Evolutionary conservation across 2,329 filamentous ascomycete species (phyloP).

Genomic region (Alternaria sp.): DNA sequence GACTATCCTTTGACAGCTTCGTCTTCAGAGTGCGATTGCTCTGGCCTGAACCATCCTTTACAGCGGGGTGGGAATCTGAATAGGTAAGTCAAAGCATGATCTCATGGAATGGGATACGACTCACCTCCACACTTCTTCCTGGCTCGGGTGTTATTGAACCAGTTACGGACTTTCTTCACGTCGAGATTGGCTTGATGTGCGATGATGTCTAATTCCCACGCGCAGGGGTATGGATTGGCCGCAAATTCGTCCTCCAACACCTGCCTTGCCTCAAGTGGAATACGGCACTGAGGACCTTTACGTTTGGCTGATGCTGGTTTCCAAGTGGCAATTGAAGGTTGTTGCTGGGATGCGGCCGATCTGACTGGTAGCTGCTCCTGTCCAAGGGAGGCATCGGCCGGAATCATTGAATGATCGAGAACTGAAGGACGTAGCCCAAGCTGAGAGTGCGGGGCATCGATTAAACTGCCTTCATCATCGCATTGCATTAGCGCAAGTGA

Average conservation of each 20-base stretch:
- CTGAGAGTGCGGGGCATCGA: neutral
- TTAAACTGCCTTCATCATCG: neutral
- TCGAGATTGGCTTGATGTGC: conserved; percentile 46
- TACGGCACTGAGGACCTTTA: conserved; percentile 39
- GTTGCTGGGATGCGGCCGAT: conserved; percentile 13
- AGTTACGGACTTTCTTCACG: conserved; percentile 43
- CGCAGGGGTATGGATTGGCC: conserved; percentile 43
- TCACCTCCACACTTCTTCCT: conserved; percentile 39
- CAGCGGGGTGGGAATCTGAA: conserved; percentile 11
- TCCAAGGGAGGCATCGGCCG: neutral
- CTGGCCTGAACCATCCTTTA: conserved; percentile 6
- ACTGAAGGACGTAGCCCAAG: neutral
- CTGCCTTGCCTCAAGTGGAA: conserved; percentile 39
- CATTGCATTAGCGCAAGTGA: neutral
- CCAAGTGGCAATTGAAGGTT: conserved; percentile 21
- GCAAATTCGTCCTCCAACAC: conserved; percentile 46
- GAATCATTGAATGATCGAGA: neutral
- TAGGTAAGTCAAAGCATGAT: conserved; percentile 1
- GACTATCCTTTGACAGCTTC: conserved; percentile 38
- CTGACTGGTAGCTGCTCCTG: neutral
- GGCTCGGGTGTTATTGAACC: conserved; percentile 46
- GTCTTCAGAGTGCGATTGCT: conserved; percentile 20
- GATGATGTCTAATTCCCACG: conserved; percentile 46
- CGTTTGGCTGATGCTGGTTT: conserved; percentile 44
- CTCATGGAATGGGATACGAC: neutral